Base-by-base conservation (phyloP, 2,329 filamentous ascomycete genomes). In the Diaporthe sp. region DNA sequence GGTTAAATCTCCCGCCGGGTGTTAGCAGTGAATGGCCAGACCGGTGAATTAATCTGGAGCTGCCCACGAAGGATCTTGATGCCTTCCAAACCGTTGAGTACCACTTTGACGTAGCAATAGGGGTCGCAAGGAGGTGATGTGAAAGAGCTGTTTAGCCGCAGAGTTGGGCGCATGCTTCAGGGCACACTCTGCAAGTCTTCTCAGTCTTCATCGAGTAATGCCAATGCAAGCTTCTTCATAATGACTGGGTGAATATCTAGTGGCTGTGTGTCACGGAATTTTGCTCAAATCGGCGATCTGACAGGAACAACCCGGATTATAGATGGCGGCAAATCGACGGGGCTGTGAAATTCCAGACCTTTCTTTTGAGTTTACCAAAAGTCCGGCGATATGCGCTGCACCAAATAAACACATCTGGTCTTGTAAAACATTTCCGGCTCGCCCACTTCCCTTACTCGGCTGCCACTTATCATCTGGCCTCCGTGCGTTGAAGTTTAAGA, bases 151-250 rank as follows among this genome's bases (percentile, higher is more conserved):
- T 69, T 55, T 69, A 39, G 46, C 49, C 15, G 49, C 34, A 28
- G 49, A 69, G n/a, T 19, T 53, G 8, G 34, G 65, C 65, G 49
- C 49, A 42, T 13, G 34, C 65, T 53, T 69, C 65, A 69, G 65
- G 65, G 34, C 46, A 17, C 9, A 9, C 28, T 31, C 9, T 39
- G 34, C 7, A 37, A 42, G 5, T 22, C 19, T 39, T 2, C 12
- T 51, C 62, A 51, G 22, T 37, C 15, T 42, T 22, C 34, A 7
- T 17, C 22, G 31, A 53, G 8, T 15, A 17, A 22, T n/a, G 44
- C 34, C 65, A 37, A 68, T 19, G 65, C 46, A 68, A 39, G 22
- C 22, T 39, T 53, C 46, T 28, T 28, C n/a, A 4, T 39, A n/a
- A 9, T 55, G 46, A 42, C 22, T 12, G 13, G 15, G 2, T 42